A percentile compares a stretch with the other conserved stretches of the same genome.
Evolutionary conservation across 2,329 filamentous ascomycete species (phyloP).

Genomic region (Tolypocladium ovalisporum): DNA sequence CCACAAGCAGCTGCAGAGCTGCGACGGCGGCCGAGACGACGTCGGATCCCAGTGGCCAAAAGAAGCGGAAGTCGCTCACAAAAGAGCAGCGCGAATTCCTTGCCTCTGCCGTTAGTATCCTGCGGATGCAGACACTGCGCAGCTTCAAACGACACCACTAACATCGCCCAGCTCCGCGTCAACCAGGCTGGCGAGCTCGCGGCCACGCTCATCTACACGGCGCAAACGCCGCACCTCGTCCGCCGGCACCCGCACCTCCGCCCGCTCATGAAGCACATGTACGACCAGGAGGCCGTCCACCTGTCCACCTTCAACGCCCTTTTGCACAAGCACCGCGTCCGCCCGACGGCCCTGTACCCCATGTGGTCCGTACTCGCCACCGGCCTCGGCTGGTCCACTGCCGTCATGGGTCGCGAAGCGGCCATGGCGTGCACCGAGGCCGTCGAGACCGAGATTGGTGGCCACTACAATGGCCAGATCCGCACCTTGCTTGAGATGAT

Average conservation of each 20-base stretch:
- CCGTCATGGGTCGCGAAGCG: conserved; percentile 78
- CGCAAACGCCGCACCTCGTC: conserved; percentile 74
- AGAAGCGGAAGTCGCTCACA: conserved; percentile 50
- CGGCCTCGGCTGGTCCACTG: conserved; percentile 80
- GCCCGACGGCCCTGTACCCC: conserved; percentile 87
- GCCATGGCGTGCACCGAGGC: conserved; percentile 99
- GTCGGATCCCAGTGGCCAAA: conserved; percentile 14
- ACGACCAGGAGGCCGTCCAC: conserved; percentile 88
- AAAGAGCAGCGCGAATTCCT: conserved; percentile 63
- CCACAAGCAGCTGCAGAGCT: conserved; percentile 4
- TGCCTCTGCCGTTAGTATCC: conserved; percentile 51
- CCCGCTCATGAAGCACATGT: conserved; percentile 93
- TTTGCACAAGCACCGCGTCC: conserved; percentile 75
- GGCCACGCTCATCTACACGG: conserved; percentile 84
- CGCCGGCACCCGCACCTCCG: conserved; percentile 76
- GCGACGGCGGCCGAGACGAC: conserved; percentile 6
- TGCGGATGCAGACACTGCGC: background rate
- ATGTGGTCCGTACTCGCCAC: conserved; percentile 76
- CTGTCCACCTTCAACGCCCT: conserved; percentile 76
- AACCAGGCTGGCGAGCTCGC: conserved; percentile 98
- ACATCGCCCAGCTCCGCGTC: conserved; percentile 58
- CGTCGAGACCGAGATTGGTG: conserved; percentile 94
- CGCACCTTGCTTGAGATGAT: conserved; percentile 72
- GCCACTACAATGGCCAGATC: conserved; percentile 92
- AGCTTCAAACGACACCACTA: background rate